Base-by-base conservation (phyloP, 371 early-diverging fungal genomes). In the Mortierella sp. region DNA sequence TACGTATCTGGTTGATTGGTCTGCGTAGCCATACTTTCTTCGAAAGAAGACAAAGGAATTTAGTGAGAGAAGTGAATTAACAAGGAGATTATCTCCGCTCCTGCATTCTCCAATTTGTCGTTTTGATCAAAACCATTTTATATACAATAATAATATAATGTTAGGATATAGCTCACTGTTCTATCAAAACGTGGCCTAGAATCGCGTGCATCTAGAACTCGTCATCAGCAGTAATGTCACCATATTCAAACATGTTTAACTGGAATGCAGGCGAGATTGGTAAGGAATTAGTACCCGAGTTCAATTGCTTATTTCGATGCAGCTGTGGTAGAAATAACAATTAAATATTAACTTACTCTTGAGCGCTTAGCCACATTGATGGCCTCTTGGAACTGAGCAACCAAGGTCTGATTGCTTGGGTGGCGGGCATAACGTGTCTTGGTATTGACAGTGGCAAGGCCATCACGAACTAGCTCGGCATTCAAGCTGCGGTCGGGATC, bases 201-300 rank as follows among this genome's bases (percentile, higher is more conserved):
- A 58, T 83, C 84, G 66, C 70, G 69, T 15, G 58, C 47, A 37
- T 76, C 71, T 22, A 19, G 8, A 13, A 53, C 49, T 92, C 91
- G 31, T 95, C 95, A 57, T 93, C 93, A 35, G 84, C 89, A n/a
- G 92, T 91, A 60, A 92, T 88, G 66, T 97, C 97, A 45, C 97
- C 97, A 82, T 95, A 96, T 77, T 93, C 93, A 88, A 95, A 97
- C 88, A 96, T 88, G 54, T 93, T 94, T 49, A 87, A 66, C 87
- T 91, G 79, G 26, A 40, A 51, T 22, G 31, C 28, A 61, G 28
- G 19, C 37, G 45, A 47, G 42, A 51, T 49, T 17, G 13, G 1
- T 6, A 23, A 10, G 26, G 28, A 26, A 62, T 61, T 54, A 66
- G 23, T 31, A 55, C 31, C 0, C 19, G n/a, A 37, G 13, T 15